phyloP scores from a whole-genome alignment of 2,329 filamentous ascomycete genomes.

The Verticillium klebahnii region DNA sequence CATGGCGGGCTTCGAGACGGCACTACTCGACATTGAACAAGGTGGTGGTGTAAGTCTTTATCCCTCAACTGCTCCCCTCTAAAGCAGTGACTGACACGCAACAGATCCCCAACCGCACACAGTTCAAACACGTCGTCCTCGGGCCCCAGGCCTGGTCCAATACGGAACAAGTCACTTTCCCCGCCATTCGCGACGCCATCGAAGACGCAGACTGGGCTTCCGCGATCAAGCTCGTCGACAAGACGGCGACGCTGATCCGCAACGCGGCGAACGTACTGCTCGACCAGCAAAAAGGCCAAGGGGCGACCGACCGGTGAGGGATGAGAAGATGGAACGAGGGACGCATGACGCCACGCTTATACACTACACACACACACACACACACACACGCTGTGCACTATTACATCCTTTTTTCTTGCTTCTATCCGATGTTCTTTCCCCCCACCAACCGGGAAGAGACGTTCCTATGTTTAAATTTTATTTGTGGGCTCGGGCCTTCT shows the following conservation, averaged over 20 bases:
- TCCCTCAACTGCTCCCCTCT: not conserved
- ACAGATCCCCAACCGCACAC: constrained; percentile 77
- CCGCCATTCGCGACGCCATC: constrained; percentile 78
- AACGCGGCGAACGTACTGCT: constrained; percentile 44
- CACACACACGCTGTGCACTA: not conserved
- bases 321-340: not conserved
- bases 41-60: constrained; percentile 61
- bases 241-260: constrained; percentile 64
- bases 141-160: constrained; percentile 76
- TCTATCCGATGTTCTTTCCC: not conserved
- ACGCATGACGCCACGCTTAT: not conserved
- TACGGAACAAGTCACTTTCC: constrained; percentile 48
- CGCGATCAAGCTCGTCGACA: constrained; percentile 65
- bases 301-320: not conserved
- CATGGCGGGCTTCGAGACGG: constrained; percentile 76
- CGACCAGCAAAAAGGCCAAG: not conserved
- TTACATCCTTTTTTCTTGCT: not conserved
- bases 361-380: not conserved
- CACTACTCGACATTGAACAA: constrained; percentile 70
- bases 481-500: not conserved
- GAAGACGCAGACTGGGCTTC: constrained; percentile 65
- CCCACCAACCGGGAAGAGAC: not conserved
- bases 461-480: not conserved
- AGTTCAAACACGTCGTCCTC: constrained; percentile 92
- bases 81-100: not conserved